Base-by-base conservation (phyloP, 176 grass and related monocot species). In the Bonia amplexicaulis region DNA sequence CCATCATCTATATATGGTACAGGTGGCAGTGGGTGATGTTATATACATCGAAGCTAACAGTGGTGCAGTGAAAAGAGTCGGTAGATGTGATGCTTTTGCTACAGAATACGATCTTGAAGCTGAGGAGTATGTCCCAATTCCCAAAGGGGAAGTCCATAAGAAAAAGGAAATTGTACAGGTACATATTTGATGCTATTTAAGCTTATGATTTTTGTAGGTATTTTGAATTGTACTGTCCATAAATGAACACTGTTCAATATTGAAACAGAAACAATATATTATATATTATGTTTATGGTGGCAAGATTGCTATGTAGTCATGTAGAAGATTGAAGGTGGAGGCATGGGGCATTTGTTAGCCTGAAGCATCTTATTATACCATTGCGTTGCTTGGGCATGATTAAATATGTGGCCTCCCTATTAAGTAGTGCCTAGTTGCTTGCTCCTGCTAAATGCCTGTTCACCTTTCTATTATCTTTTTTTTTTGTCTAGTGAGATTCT, bases 141-240 rank as follows among this genome's bases (percentile, higher is more conserved):
- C 96, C 44, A 99, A 99, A 94, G 96, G 93, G 20, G 96, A 99
- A 77, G 96, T 99, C 61, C 90, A 89, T 71, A 99, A 99, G 88
- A 98, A 92, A 92, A 99, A 99, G 44, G 96, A 99, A 83, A 89
- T 99, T 49, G 93, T 96, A 15, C 96, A 99, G 93, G 96, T 99
- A 92, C n/a, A 20, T 27, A 13, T 71, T 61, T 69, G 9, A 68
- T 51, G 22, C 22, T 61, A 69, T 49, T 74, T 83, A 44, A 6
- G 2, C 47, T 69, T 68, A 7, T 17, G 41, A 10, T 71, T 82
- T 68, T 79, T 53, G 3, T 15, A 13, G 26, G 11, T 66, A 86
- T 7, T 71, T 61, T 77, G 26, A 41, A 80, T 53, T 12, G 42
- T 45, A 19, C 7, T 40, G 3, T 66, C 63, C 9, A 41, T 83